Evolutionary conservation across 371 early-diverging fungal species (phyloP).

Genomic region (Lichtheimia ramosa): DNA sequence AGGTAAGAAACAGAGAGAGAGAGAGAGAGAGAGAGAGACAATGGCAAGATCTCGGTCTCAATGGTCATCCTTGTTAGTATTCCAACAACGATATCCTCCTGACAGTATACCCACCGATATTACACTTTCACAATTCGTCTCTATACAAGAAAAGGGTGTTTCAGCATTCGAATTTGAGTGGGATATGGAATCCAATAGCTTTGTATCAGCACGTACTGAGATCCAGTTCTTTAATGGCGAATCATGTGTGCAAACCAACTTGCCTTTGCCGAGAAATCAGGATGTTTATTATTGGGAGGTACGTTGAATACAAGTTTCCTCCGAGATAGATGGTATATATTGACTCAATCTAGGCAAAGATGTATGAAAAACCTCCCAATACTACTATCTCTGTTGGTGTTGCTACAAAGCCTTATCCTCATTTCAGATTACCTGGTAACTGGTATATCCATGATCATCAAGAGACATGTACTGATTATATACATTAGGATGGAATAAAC

Average conservation of each 20-base stretch:
- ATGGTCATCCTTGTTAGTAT: conserved; percentile 24
- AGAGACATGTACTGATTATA: neutral
- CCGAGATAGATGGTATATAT: no score
- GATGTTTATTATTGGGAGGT: conserved; percentile 73
- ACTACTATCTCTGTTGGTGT: conserved; percentile 68
- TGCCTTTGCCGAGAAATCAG: conserved; percentile 79
- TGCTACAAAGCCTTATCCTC: conserved; percentile 70
- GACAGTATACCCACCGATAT: conserved; percentile 69
- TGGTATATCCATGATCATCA: neutral
- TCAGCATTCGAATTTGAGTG: conserved; percentile 83
- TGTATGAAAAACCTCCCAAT: conserved; percentile 63
- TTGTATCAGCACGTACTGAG: conserved; percentile 76
- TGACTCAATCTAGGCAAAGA: conserved; percentile 55
- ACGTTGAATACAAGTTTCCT: neutral
- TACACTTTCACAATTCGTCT: conserved; percentile 62
- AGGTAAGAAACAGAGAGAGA: no score
- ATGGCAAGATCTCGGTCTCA: neutral
- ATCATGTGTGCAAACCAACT: conserved; percentile 77
- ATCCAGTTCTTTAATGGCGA: conserved; percentile 72
- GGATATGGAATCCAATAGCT: conserved; percentile 61
- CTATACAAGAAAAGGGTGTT: conserved; percentile 83
- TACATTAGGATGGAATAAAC: conserved; percentile 64
- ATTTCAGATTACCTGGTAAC: conserved; percentile 68
- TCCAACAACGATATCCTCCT: conserved; percentile 60
- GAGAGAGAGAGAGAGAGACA: neutral